phyloP scores from a whole-genome alignment of 2,329 filamentous ascomycete species.

The Aureobasidium sp. region DNA sequence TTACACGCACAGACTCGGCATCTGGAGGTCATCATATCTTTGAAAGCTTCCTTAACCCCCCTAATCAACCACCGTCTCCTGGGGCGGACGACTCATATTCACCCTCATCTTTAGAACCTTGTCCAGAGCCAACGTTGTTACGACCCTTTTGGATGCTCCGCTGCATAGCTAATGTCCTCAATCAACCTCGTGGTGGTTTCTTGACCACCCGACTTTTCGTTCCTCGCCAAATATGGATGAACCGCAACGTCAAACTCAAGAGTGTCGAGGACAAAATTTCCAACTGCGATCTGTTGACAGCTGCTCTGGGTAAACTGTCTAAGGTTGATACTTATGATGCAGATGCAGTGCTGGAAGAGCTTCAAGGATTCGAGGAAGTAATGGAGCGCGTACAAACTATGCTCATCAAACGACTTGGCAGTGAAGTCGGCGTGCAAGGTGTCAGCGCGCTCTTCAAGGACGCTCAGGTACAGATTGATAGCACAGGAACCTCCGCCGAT shows the following conservation, averaged over 20 bases:
- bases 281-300: conserved; percentile 84
- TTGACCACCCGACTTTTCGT: conserved; percentile 87
- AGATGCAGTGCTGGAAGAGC: conserved; percentile 85
- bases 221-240: conserved; percentile 85
- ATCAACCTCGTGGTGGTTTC: conserved; percentile 86
- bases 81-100: conserved; percentile 43
- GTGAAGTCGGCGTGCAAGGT: conserved; percentile 78
- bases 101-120: conserved; percentile 78
- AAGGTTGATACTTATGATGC: conserved; percentile 84
- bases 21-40: conserved; percentile 72
- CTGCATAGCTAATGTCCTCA: conserved; percentile 83
- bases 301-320: conserved; percentile 64
- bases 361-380: conserved; percentile 79
- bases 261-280: conserved; percentile 88
- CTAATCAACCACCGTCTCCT: conserved; percentile 24
- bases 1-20: conserved; percentile 26
- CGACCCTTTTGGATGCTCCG: conserved; percentile 98
- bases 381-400: conserved; percentile 76
- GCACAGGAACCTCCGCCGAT: conserved; percentile 26
- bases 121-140: conserved; percentile 80
- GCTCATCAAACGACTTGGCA: conserved; percentile 79
- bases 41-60: conserved; percentile 44
- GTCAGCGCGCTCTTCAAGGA: conserved; percentile 70
- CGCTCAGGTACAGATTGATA: conserved; percentile 29
- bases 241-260: conserved; percentile 89